Percentiles rank a stretch among this genome's conserved stretches.
phyloP scores from a whole-genome alignment of 2,329 filamentous ascomycete genomes.

The Alternaria brassicae region DNA sequence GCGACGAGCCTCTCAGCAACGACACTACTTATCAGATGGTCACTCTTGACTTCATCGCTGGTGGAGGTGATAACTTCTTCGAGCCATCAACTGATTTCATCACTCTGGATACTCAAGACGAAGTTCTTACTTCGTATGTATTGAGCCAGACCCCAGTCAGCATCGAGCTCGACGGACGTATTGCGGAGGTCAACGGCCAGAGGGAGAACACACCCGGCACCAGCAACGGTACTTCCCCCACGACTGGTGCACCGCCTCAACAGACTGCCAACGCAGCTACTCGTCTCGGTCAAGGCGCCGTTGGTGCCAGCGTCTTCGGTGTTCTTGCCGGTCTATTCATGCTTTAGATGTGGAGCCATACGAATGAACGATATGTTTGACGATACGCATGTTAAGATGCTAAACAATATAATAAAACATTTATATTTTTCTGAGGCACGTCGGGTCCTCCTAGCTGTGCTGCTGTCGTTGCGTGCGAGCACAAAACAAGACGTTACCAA shows the following conservation, averaged over 20 bases:
- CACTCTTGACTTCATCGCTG: conserved; percentile 69
- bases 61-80: conserved; percentile 68
- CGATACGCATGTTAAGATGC: not conserved
- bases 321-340: conserved; percentile 20
- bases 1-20: conserved; percentile 57
- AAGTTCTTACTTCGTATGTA: conserved; percentile 63
- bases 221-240: conserved; percentile 25
- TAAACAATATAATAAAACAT: not conserved
- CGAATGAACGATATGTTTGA: not conserved
- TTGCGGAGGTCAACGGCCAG: conserved; percentile 44
- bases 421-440: too few relatives aligned
- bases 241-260: conserved; percentile 15
- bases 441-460: not conserved
- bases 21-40: conserved; percentile 63
- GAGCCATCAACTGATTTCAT: conserved; percentile 51
- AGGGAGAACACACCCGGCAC: conserved; percentile 22
- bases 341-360: conserved; percentile 13
- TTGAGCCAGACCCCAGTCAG: conserved; percentile 58
- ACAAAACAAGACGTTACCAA: not conserved
- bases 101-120: conserved; percentile 61
- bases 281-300: conserved; percentile 10
- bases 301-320: conserved; percentile 17
- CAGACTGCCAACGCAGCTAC: conserved; percentile 21
- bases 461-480: not conserved
- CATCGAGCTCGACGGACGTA: conserved; percentile 59